Evolutionary conservation across 345 rosid genomes (phyloP).

Genomic region (Hibiscus trionum): DNA sequence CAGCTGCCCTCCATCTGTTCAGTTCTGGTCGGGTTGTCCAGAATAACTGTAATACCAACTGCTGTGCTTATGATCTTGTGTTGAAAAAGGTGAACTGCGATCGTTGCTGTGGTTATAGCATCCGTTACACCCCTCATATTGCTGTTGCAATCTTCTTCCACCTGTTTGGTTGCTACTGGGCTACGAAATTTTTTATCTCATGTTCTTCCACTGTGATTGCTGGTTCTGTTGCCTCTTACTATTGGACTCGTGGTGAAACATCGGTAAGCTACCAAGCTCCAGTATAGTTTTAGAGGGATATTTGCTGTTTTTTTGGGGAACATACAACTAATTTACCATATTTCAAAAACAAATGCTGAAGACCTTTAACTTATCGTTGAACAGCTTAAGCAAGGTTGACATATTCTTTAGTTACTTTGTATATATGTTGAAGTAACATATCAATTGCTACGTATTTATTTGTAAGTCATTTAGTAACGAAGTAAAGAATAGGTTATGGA

Average conservation of each 20-base stretch:
- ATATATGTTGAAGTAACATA: neutral
- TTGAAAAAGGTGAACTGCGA: conserved; percentile 80
- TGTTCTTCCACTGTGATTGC: conserved; percentile 84
- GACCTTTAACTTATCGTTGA: too few relatives aligned
- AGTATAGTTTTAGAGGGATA: neutral
- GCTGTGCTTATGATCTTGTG: conserved; percentile 83
- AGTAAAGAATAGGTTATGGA: neutral
- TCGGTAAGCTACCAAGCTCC: conserved; percentile 41
- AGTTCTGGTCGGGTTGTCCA: conserved; percentile 84
- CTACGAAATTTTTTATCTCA: conserved; percentile 82
- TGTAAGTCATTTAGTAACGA: neutral
- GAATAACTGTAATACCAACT: conserved; percentile 71
- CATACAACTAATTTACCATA: neutral
- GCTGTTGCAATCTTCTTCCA: conserved; percentile 83
- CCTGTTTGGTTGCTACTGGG: conserved; percentile 95
- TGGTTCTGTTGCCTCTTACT: conserved; percentile 91
- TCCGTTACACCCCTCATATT: conserved; percentile 90
- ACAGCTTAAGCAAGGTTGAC: too few relatives aligned
- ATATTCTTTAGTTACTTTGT: too few relatives aligned
- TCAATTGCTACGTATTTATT: neutral
- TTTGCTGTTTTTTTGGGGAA: neutral
- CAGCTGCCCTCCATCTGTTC: conserved; percentile 82
- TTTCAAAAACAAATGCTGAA: neutral
- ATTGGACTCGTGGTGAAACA: conserved; percentile 89
- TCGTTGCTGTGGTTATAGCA: conserved; percentile 79